Conservation (phyloP, 2,329 filamentous ascomycete species). For the Xylariaceae sp. region DNA sequence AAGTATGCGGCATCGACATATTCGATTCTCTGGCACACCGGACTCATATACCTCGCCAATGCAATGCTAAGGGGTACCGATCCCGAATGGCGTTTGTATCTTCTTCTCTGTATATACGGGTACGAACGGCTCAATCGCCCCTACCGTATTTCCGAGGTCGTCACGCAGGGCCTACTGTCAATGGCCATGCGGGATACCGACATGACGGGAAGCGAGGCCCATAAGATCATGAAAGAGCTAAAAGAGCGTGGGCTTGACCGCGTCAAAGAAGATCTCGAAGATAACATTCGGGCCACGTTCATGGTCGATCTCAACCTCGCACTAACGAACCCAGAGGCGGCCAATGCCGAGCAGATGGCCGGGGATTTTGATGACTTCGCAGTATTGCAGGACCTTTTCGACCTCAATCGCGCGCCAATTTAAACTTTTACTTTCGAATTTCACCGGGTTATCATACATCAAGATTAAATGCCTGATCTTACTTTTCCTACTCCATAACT, state of each 20-base stretch:
- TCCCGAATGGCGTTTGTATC: conserved; percentile 43
- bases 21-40: conserved; percentile 49
- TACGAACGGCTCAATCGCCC: conserved; percentile 45
- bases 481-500: no score
- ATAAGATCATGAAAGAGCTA: conserved; percentile 40
- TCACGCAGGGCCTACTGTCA: conserved; percentile 43
- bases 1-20: conserved; percentile 43
- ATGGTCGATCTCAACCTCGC: conserved; percentile 47
- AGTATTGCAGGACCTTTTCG: conserved; percentile 42
- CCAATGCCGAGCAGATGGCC: conserved; percentile 44
- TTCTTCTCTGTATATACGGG: conserved; percentile 47
- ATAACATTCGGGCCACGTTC: conserved; percentile 43
- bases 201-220: conserved; percentile 40
- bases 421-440: neutral
- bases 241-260: conserved; percentile 32
- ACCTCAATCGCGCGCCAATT: conserved; percentile 5
- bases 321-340: conserved; percentile 42
- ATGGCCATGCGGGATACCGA: conserved; percentile 44
- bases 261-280: conserved; percentile 29
- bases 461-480: no score
- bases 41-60: conserved; percentile 48
- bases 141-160: conserved; percentile 45
- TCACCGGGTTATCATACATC: no score
- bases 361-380: conserved; percentile 43
- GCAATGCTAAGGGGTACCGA: conserved; percentile 43